Evolutionary conservation across 495 filamentous ascomycete species (phyloP).

Genomic region (Opeltia flavorubescens): DNA sequence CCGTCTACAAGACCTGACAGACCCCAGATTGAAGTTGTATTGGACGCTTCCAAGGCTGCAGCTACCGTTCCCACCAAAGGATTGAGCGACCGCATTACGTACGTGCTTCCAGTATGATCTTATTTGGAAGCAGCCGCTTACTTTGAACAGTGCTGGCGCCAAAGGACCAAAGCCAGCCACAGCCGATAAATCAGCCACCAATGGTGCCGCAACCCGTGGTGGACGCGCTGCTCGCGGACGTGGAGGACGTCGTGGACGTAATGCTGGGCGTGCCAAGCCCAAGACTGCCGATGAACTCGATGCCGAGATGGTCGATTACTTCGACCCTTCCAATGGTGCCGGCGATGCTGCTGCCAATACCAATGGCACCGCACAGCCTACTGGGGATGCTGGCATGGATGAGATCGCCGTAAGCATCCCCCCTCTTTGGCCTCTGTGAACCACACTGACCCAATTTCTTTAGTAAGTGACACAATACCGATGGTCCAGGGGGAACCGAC

Average conservation of each 20-base stretch:
- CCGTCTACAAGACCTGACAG: conserved; percentile 8
- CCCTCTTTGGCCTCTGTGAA: too few relatives aligned
- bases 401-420: conserved; percentile 28
- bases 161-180: conserved; percentile 77
- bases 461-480: too few relatives aligned
- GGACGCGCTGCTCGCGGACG: conserved; percentile 31
- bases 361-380: conserved; percentile 26
- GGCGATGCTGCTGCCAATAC: conserved; percentile 28
- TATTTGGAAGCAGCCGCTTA: conserved; percentile 17
- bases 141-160: conserved; percentile 32
- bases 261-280: conserved; percentile 52
- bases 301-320: conserved; percentile 90
- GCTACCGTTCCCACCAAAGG: conserved; percentile 51
- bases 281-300: conserved; percentile 89
- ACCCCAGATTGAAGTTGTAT: conserved; percentile 71
- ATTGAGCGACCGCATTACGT: conserved; percentile 78
- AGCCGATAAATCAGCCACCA: conserved; percentile 41
- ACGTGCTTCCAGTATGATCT: conserved; percentile 20
- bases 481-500: too few relatives aligned
- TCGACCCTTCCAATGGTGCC: conserved; percentile 31
- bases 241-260: conserved; percentile 31
- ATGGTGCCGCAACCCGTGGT: conserved; percentile 23
- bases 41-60: conserved; percentile 59
- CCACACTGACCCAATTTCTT: too few relatives aligned
- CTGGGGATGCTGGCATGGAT: conserved; percentile 36